Percentiles rank a stretch among this genome's conserved stretches.
These are phyloP conservation scores for Cyberlindnera japonica DNA, from an alignment of 805 yeast species.

Conservation along the genomic window DNA sequence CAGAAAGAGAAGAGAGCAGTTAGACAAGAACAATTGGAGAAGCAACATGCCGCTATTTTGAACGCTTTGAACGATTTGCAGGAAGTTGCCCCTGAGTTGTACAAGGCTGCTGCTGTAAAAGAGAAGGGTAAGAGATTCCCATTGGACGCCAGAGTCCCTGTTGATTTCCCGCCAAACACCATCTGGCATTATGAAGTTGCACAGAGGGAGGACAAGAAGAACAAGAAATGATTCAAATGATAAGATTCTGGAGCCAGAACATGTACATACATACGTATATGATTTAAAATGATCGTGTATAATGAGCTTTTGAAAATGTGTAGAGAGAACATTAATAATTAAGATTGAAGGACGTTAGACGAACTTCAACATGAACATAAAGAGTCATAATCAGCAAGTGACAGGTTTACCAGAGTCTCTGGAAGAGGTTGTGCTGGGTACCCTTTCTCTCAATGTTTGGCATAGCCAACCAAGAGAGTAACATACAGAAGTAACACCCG, in stretches of 20 bases:
- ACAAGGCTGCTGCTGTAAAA: constrained; percentile 53
- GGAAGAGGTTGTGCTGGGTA: constrained; percentile 20
- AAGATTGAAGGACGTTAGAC: too few relatives aligned
- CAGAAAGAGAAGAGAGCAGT: constrained; percentile 48
- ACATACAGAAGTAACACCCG: constrained; percentile 33
- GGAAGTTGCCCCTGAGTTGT: constrained; percentile 49
- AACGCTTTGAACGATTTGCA: constrained; percentile 73
- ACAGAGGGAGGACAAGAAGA: constrained; percentile 20
- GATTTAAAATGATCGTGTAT: not conserved
- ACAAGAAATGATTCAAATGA: constrained; percentile 1
- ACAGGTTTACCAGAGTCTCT: constrained; percentile 24
- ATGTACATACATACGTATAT: constrained; percentile 2
- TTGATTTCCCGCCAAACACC: constrained; percentile 80
- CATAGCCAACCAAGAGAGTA: constrained; percentile 37
- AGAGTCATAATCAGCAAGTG: not conserved
- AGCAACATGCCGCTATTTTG: constrained; percentile 63
- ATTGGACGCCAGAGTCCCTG: constrained; percentile 80
- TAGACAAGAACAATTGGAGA: constrained; percentile 39
- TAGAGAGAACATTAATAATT: not conserved
- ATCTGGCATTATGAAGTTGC: constrained; percentile 68
- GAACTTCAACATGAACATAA: too few relatives aligned
- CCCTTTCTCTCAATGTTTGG: constrained; percentile 41
- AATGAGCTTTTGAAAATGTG: not conserved
- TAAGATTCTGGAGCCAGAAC: too few relatives aligned
- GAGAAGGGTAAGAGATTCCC: constrained; percentile 66